phyloP scores from a whole-genome alignment of 2,329 filamentous ascomycete species.

The Paecilomyces dactylethromorphus region DNA sequence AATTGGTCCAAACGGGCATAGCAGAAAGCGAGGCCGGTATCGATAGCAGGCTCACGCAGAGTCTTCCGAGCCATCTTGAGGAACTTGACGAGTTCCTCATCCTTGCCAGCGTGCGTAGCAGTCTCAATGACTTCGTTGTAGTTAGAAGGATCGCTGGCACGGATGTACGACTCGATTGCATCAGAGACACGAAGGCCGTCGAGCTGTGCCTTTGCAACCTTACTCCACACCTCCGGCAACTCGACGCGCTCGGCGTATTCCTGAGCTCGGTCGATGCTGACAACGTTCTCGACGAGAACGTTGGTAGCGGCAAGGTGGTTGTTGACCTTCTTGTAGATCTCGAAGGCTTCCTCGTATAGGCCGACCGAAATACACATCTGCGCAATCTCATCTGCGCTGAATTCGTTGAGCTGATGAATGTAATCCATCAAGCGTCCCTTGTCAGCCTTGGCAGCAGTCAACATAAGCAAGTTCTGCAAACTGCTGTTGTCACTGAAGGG shows the following conservation, averaged over 20 bases:
- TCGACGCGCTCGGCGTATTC: constrained; percentile 94
- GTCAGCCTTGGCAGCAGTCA: constrained; percentile 94
- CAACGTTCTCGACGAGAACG: constrained; percentile 90
- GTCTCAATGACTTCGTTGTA: constrained; percentile 95
- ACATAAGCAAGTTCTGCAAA: constrained; percentile 90
- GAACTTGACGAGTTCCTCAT: constrained; percentile 94
- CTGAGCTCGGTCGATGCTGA: constrained; percentile 95
- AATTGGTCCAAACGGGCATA: constrained; percentile 90
- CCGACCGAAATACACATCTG: constrained; percentile 90
- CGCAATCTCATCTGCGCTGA: constrained; percentile 88
- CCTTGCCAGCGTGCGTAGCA: constrained; percentile 90
- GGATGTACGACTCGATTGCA: constrained; percentile 94
- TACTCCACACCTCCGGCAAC: constrained; percentile 93
- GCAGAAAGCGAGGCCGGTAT: constrained; percentile 89
- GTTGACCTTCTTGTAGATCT: constrained; percentile 96
- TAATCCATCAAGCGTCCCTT: constrained; percentile 94
- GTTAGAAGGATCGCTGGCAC: constrained; percentile 86
- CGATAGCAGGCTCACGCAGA: constrained; percentile 83
- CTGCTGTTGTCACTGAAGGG: constrained; percentile 97
- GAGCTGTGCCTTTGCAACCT: constrained; percentile 94
- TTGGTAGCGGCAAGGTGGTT: constrained; percentile 82
- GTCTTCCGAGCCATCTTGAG: constrained; percentile 97
- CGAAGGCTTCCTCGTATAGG: constrained; percentile 92
- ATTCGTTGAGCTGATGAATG: constrained; percentile 83
- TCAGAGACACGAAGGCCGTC: constrained; percentile 90